Conservation (phyloP, 805 yeast species). For the Sugiyamaella floridensis region DNA sequence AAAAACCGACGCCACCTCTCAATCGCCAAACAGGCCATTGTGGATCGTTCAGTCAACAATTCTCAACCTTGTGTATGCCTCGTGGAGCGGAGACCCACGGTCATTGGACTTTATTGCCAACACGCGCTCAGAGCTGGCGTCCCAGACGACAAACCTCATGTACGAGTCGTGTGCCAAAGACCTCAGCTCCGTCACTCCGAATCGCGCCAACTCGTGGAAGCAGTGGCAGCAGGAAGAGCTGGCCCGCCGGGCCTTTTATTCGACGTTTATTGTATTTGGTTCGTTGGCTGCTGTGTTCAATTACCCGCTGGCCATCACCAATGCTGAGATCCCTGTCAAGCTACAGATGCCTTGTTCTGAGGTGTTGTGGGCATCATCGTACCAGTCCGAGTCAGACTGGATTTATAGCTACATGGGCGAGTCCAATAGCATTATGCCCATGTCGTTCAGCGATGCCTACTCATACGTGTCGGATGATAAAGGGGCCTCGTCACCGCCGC, state of each 20-base stretch:
- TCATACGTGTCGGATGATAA: slow-evolving; percentile 10
- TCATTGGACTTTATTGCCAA: slow-evolving; percentile 26
- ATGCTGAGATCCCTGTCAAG: slow-evolving; percentile 16
- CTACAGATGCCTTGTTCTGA: slow-evolving; percentile 29
- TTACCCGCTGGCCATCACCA: slow-evolving; percentile 23
- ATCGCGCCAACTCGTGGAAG: slow-evolving; percentile 13
- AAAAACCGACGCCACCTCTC: not conserved
- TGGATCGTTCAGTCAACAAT: slow-evolving; percentile 28
- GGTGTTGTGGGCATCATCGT: slow-evolving; percentile 25
- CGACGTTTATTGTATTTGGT: slow-evolving; percentile 26
- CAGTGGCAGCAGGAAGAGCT: slow-evolving; percentile 28
- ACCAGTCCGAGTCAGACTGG: slow-evolving; percentile 21
- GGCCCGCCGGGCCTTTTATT: slow-evolving; percentile 27
- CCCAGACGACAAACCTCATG: slow-evolving; percentile 10
- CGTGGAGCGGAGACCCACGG: slow-evolving; percentile 29
- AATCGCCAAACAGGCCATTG: slow-evolving; percentile 14
- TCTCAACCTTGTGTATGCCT: slow-evolving; percentile 25
- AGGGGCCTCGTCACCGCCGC: slow-evolving; percentile 1
- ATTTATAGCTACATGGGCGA: slow-evolving; percentile 7
- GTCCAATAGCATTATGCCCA: slow-evolving; percentile 4
- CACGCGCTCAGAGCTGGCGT: slow-evolving; percentile 21
- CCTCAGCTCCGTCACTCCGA: not conserved
- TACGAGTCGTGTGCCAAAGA: slow-evolving; percentile 4
- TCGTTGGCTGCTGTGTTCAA: slow-evolving; percentile 26
- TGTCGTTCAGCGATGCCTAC: slow-evolving; percentile 17